These are phyloP conservation scores for Diddensiella caesifluorescens DNA, from an alignment of 805 yeast species.

Conservation along the genomic window DNA sequence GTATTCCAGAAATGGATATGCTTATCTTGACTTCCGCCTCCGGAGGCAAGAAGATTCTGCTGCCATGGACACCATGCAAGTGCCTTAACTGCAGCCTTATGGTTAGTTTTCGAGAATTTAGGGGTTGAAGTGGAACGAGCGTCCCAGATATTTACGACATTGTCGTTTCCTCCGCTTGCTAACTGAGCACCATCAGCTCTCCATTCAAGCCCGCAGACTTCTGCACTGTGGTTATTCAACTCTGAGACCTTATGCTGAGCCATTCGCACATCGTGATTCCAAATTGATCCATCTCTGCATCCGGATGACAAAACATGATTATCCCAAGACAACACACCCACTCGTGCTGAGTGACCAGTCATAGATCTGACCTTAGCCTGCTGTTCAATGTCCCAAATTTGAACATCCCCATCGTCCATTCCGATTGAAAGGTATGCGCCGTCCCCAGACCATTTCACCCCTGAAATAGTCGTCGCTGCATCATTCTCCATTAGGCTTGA, in stretches of 20 bases:
- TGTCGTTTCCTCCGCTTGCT: constrained; percentile 93
- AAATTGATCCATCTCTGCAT: constrained; percentile 74
- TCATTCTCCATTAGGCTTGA: constrained; percentile 52
- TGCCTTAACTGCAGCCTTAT: constrained; percentile 94
- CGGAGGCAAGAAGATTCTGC: constrained; percentile 78
- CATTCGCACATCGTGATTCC: constrained; percentile 84
- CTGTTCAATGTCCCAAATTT: constrained; percentile 90
- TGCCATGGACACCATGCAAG: constrained; percentile 93
- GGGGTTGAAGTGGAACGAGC: constrained; percentile 64
- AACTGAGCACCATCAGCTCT: constrained; percentile 76
- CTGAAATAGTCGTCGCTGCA: constrained; percentile 48
- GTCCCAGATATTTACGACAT: constrained; percentile 91
- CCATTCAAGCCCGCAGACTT: constrained; percentile 89
- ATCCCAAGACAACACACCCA: constrained; percentile 82
- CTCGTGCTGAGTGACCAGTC: constrained; percentile 66
- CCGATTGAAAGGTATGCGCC: constrained; percentile 84
- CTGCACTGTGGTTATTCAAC: constrained; percentile 69
- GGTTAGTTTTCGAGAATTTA: constrained; percentile 67
- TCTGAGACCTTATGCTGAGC: constrained; percentile 65
- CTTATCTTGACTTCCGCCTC: constrained; percentile 91
- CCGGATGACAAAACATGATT: constrained; percentile 82
- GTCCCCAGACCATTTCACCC: constrained; percentile 87
- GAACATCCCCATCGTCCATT: constrained; percentile 72
- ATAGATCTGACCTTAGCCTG: constrained; percentile 71
- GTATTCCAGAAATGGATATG: constrained; percentile 94